Evolutionary conservation across 2,329 filamentous ascomycete genomes (phyloP).

Genomic region (Botrytis deweyae): DNA sequence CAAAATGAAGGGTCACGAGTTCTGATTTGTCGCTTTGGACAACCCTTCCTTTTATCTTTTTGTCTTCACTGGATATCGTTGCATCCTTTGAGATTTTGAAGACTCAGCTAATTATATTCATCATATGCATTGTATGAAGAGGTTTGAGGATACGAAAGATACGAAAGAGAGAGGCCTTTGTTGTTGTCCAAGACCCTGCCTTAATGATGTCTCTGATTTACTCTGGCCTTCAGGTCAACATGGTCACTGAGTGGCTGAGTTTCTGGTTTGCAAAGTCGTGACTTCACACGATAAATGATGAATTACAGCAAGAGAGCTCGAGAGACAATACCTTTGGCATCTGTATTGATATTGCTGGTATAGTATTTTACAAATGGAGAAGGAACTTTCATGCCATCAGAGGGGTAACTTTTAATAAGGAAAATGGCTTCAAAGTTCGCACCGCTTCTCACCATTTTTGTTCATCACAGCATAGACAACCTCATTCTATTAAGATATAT

Average conservation of each 20-base stretch:
- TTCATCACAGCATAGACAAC: slow-evolving; percentile 35
- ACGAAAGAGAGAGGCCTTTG: not conserved
- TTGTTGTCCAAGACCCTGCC: not conserved
- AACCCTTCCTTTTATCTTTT: not conserved
- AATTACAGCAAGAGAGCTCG: not conserved
- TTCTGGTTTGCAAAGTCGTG: not conserved
- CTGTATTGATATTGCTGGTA: not conserved
- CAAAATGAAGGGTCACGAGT: not conserved
- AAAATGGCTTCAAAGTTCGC: slow-evolving; percentile 21
- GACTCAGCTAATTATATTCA: not conserved
- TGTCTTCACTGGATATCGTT: not conserved
- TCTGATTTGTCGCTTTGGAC: not conserved
- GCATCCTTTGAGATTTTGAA: not conserved
- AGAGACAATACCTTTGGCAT: too few relatives aligned
- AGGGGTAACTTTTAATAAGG: not conserved
- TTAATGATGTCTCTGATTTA: not conserved
- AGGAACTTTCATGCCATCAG: slow-evolving; percentile 20
- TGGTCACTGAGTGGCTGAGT: not conserved
- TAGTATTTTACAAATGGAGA: slow-evolving; percentile 27
- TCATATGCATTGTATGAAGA: not conserved
- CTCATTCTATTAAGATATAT: slow-evolving; percentile 29
- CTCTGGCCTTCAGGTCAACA: not conserved
- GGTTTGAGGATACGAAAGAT: not conserved
- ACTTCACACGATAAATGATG: not conserved
- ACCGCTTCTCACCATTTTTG: slow-evolving; percentile 24